Conservation (phyloP, 257 asterid species). For the Scutellaria galericulata region DNA sequence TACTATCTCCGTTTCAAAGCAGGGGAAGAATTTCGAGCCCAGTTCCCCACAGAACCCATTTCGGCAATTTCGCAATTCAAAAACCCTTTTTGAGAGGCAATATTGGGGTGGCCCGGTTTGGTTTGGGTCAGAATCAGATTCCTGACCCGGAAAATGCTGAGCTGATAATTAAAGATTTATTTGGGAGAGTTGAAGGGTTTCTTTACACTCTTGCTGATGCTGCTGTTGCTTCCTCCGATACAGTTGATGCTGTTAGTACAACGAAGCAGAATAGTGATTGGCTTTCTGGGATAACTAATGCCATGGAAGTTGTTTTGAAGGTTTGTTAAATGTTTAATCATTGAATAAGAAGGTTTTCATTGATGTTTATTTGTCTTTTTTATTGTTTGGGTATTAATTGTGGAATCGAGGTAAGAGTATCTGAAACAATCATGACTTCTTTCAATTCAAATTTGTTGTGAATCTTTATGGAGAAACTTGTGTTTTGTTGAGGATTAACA, state of each 20-base stretch:
- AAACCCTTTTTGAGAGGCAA: constrained; percentile 57
- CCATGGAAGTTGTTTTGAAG: constrained; percentile 94
- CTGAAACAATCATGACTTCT: neutral
- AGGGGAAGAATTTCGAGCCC: constrained; percentile 50
- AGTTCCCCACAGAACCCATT: constrained; percentile 47
- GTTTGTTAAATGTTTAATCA: constrained; percentile 47
- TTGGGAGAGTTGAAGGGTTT: constrained; percentile 78
- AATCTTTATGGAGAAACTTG: constrained; percentile 10
- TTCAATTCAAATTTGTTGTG: constrained; percentile 1
- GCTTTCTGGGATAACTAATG: constrained; percentile 93
- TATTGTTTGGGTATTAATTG: constrained; percentile 12
- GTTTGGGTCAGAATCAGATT: constrained; percentile 78
- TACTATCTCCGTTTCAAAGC: constrained; percentile 56
- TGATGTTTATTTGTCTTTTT: constrained; percentile 14
- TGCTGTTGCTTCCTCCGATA: constrained; percentile 65
- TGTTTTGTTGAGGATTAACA: constrained; percentile 11
- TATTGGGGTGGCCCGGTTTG: constrained; percentile 67
- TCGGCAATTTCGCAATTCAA: constrained; percentile 45
- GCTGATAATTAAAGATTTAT: constrained; percentile 56
- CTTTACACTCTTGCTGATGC: constrained; percentile 92
- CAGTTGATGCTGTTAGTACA: constrained; percentile 53
- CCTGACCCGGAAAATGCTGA: constrained; percentile 71
- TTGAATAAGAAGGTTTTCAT: neutral
- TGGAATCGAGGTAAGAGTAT: constrained; percentile 17
- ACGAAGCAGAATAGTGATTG: constrained; percentile 79